Base-by-base conservation (phyloP, 768 basidiomycete genomes). In the Podaxis sp. region DNA sequence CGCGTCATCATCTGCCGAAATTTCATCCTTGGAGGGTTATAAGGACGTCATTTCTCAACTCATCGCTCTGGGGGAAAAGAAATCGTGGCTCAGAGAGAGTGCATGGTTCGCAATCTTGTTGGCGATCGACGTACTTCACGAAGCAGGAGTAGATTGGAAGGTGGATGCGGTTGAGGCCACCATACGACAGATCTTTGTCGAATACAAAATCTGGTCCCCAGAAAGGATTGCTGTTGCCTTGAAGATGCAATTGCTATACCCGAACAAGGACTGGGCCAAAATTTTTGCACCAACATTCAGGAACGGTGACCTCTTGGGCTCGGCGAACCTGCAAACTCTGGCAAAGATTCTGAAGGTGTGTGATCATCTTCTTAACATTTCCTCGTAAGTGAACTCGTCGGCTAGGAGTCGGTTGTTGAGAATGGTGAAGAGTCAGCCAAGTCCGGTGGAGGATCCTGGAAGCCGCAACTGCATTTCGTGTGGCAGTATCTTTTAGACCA, bases 31-130 rank as follows among this genome's bases (percentile, higher is more conserved):
- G 50, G 77, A 81, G 30, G 81, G 82, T 57, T 96, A 85, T 73
- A 75, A 77, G 28, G 78, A 84, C 30, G 80, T 87, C 10, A 68
- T 96, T 62, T 72, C 73, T 6, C 78, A 87, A 59, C 81, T 97
- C 20, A 66, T 92, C 41, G 78, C 76, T 8, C 76, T 97, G 49
- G 93, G 92, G 24, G 86, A 90, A 68, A 85, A 87, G 71, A 97
- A 96, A 73, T 87, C 88, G 0, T 98, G 95, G 95, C 75, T 99
- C 55, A 81, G 89, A 41, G 96, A 99, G 74, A 90, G 91, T 69
- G 90, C 88, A 13, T 96, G 93, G 91, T 96, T 93, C 86, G 81
- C 86, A 22, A 77, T 96, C 54, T 75, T 81, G 24, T 77, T 88
- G 52, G 88, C 87, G 0, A 66, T 93, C 53, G 85, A 90, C 64